These are phyloP conservation scores for Globisporangium solare DNA, from an alignment of 352 stramenopile genomes.

Conservation along the genomic window DNA sequence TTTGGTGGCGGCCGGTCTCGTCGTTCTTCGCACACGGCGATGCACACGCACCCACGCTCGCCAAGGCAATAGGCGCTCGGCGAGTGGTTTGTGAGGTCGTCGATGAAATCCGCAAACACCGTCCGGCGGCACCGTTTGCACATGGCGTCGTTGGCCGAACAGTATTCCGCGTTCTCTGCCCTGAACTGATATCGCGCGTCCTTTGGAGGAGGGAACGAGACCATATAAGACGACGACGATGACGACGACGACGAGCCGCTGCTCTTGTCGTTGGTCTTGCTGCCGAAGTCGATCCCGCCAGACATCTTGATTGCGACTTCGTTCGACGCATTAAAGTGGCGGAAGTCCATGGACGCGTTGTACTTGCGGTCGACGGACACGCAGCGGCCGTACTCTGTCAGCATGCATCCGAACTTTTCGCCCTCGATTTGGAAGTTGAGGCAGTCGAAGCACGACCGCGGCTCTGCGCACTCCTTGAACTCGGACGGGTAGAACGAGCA, in stretches of 20 bases:
- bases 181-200: constrained; percentile 9
- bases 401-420: constrained; percentile 32
- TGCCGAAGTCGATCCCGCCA: neutral
- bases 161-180: constrained; percentile 11
- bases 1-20: constrained; percentile 2
- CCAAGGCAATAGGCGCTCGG: constrained; percentile 11
- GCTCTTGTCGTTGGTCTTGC: neutral
- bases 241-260: neutral
- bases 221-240: neutral
- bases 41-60: constrained; percentile 16
- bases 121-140: constrained; percentile 11
- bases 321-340: constrained; percentile 6
- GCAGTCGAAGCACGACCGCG: constrained; percentile 46
- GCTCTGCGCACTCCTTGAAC: constrained; percentile 30
- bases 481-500: constrained; percentile 39
- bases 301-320: neutral
- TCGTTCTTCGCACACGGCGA: constrained; percentile 13
- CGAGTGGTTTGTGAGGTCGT: constrained; percentile 1
- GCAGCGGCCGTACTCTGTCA: constrained; percentile 22
- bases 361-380: constrained; percentile 3
- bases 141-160: constrained; percentile 4
- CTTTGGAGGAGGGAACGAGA: neutral
- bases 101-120: constrained; percentile 18
- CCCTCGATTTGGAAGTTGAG: constrained; percentile 38
- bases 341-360: constrained; percentile 11